phyloP scores from a whole-genome alignment of 495 filamentous ascomycete genomes.

The Talaromyces wortmannii region DNA sequence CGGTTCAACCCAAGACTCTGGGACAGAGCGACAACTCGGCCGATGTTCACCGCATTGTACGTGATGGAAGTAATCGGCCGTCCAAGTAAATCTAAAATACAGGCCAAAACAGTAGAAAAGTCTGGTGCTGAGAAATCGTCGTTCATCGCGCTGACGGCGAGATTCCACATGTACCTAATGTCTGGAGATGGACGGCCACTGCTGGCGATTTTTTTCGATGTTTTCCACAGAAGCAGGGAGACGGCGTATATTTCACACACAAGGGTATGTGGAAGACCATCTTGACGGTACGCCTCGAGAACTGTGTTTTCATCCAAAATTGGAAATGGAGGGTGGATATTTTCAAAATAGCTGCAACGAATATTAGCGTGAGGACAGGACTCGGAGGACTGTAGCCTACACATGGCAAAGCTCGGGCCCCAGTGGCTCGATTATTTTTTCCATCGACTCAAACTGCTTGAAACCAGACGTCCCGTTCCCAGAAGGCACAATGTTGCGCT shows the following conservation, averaged over 20 bases:
- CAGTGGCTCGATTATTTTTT: slow-evolving; percentile 2
- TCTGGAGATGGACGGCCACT: slow-evolving; percentile 16
- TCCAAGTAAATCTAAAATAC: slow-evolving; percentile 20
- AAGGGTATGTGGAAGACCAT: slow-evolving; percentile 21
- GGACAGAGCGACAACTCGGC: slow-evolving; percentile 18
- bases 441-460: slow-evolving; percentile 1
- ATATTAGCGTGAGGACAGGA: not conserved
- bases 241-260: slow-evolving; percentile 23
- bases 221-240: slow-evolving; percentile 18
- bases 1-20: slow-evolving; percentile 24
- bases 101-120: slow-evolving; percentile 18
- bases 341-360: slow-evolving; percentile 19
- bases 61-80: slow-evolving; percentile 19
- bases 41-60: slow-evolving; percentile 20
- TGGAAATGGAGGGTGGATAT: slow-evolving; percentile 29
- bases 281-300: slow-evolving; percentile 11
- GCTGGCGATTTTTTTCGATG: slow-evolving; percentile 7
- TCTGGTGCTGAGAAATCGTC: slow-evolving; percentile 22
- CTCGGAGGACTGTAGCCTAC: not conserved
- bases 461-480: slow-evolving; percentile 1
- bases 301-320: slow-evolving; percentile 24
- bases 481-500: slow-evolving; percentile 4
- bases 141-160: slow-evolving; percentile 22
- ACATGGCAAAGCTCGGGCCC: not conserved
- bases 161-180: slow-evolving; percentile 22